Evolutionary conservation across 208 protist species (phyloP), one percentile per base, ranked within the genome.

Genomic region (Wallacemonas sp.): DNA sequence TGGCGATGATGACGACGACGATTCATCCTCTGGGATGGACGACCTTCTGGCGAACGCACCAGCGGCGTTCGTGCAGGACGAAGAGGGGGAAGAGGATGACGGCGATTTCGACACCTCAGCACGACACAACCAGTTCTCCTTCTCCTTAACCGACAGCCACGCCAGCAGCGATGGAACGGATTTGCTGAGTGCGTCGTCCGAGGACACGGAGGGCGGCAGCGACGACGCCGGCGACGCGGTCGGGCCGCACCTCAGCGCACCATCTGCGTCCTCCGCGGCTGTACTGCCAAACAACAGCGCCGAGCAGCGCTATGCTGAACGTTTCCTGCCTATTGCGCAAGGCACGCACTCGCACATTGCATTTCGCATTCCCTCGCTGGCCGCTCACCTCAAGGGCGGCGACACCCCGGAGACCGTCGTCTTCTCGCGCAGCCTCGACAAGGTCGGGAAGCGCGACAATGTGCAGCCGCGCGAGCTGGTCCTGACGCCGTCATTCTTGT

Each of bases 381-480:
- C 70, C 20, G 45, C 64, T 54, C 65, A 81, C 48, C 79, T 91
- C 45, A 67, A 73, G 42, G 41, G 55, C 5, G 74, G 70, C 31
- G 85, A 91, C 62, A 67, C 55, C 39, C 26, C 64, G 3, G 31
- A 67, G 32, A 65, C 76, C 44, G 77, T 87, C 36, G 76, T 87
- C 29, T 91, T 87, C 59, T 91, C 79, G 3, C 71, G 77, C 45
- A 64, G 55, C 25, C 76, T 87, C 29, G 81, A 87, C 48, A 86
- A 87, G 67, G 65, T 87, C 46, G 77, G 77, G 20, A 83, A 84
- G 48, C 65, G 67, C 8, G 77, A 86, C 68, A 84, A 77, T 14
- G 44, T 66, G 22, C 74, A 86, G 61, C 61, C 71, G 33, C 79
- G 79, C 1, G 80, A 86, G 46, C 73, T 90, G 48, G 57, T 86